A percentile compares a stretch with the other conserved stretches of the same genome.
Conservation (phyloP, 2,329 filamentous ascomycete genomes). For the Alternaria metachromatica region DNA sequence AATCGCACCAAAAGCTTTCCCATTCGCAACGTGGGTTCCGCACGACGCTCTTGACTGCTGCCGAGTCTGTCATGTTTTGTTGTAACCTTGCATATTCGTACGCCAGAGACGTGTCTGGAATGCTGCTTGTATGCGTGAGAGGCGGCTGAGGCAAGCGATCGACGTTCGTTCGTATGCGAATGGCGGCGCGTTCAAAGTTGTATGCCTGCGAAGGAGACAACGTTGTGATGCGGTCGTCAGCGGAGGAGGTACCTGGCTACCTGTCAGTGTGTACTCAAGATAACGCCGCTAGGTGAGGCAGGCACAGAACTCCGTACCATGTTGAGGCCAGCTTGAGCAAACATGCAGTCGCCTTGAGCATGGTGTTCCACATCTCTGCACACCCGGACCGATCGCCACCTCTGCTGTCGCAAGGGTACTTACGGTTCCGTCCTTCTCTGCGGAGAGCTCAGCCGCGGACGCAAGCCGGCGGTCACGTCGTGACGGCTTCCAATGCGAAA, state of each 20-base stretch:
- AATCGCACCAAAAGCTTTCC: neutral
- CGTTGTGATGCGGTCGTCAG: neutral
- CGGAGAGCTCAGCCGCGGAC: neutral
- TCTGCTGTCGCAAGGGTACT: neutral
- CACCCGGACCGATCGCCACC: neutral
- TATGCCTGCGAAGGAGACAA: neutral
- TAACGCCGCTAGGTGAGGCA: neutral
- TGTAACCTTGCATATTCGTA: neutral
- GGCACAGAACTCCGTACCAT: neutral
- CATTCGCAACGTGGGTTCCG: neutral
- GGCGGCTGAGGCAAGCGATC: neutral
- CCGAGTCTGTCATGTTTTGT: neutral
- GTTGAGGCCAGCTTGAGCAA: neutral
- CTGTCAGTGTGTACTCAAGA: neutral
- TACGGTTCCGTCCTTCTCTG: neutral
- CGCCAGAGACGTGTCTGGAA: neutral
- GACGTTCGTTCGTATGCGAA: neutral
- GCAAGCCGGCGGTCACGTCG: neutral
- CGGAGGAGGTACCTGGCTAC: neutral
- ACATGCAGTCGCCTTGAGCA: neutral
- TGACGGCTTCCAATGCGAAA: neutral
- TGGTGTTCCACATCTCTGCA: neutral
- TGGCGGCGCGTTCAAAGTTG: neutral
- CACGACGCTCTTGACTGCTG: neutral
- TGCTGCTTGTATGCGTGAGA: neutral